Base-by-base conservation (phyloP, 352 stramenopile genomes). In the Lagenidium giganteum region DNA sequence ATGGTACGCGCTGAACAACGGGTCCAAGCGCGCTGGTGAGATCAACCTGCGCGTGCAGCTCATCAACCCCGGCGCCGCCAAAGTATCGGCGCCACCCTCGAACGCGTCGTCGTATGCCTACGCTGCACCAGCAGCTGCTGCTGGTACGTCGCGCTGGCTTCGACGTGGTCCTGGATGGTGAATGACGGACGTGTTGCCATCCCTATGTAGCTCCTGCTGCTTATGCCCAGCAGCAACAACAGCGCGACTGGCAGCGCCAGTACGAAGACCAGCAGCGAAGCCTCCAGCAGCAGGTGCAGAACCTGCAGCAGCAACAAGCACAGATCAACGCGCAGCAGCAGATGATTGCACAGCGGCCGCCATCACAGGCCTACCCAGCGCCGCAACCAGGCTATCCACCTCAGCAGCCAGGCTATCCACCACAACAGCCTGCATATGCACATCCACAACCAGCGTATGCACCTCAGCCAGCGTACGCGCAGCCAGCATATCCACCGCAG, bases 41-140 rank as follows among this genome's bases (percentile, higher is more conserved):
- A 87, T 93, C 57, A 93, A 93, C 34, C 57, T 93, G 24, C 77
- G 80, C 17, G 61, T 93, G 8, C 80, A 93, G 51, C 74, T 80
- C 42, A 55, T 80, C 32, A n/a, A n/a, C n/a, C n/a, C n/a, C n/a
- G n/a, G n/a, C n/a, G n/a, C n/a, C n/a, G n/a, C n/a, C n/a, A n/a
- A n/a, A n/a, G n/a, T n/a, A n/a, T n/a, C n/a, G n/a, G n/a, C n/a
- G n/a, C n/a, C n/a, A n/a, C n/a, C n/a, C n/a, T 67, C 78, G 36
- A 95, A 67, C 21, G 65, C 61, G 59, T 94, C 82, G 36, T 94
- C 69, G 32, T 82, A 47, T 69, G 53, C 47, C 82, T 81, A 39
- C 72, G 66, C 28, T 64, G 52, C 41, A 48, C 41, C 14, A 42
- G 39, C 32, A 69, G 67, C 26, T 48, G 63, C 44, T 71, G 49